These are phyloP conservation scores for Fusarium sp. DNA, from an alignment of 2,329 filamentous ascomycete genomes.

Conservation along the genomic window DNA sequence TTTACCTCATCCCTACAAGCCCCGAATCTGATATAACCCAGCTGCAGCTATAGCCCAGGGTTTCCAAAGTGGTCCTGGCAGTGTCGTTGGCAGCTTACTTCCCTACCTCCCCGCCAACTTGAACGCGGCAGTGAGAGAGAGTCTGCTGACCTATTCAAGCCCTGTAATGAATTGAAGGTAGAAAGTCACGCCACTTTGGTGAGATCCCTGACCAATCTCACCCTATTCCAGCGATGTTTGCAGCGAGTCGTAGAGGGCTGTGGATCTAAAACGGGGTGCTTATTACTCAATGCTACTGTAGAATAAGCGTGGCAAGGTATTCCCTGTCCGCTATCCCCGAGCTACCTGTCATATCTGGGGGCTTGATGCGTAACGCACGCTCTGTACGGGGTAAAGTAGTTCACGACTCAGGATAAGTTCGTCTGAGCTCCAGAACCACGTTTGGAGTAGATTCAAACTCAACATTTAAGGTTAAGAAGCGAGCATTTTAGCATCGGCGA, in stretches of 20 bases:
- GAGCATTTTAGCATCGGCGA: not conserved
- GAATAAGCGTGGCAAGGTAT: slow-evolving; percentile 5
- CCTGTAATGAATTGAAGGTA: not conserved
- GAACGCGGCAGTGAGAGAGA: not conserved
- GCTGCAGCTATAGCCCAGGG: not conserved
- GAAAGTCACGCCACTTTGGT: slow-evolving; percentile 8
- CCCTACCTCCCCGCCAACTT: not conserved
- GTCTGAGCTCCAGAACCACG: not conserved
- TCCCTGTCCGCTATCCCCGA: not conserved
- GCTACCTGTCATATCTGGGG: not conserved
- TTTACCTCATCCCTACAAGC: not conserved
- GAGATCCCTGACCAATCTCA: not conserved
- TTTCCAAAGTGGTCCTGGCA: not conserved
- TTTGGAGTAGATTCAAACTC: not conserved
- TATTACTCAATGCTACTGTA: not conserved
- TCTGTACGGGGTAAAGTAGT: not conserved
- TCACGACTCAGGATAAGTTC: not conserved
- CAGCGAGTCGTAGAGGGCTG: not conserved
- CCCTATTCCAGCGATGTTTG: not conserved
- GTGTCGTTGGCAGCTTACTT: not conserved
- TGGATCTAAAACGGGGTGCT: slow-evolving; percentile 18
- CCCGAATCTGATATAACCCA: not conserved
- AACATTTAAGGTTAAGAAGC: not conserved
- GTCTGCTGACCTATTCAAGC: not conserved
- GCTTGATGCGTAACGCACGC: not conserved